A percentile compares a stretch with the other conserved stretches of the same genome.
phyloP scores from a whole-genome alignment of 352 stramenopile species.

The Pythium scleroteichum region DNA sequence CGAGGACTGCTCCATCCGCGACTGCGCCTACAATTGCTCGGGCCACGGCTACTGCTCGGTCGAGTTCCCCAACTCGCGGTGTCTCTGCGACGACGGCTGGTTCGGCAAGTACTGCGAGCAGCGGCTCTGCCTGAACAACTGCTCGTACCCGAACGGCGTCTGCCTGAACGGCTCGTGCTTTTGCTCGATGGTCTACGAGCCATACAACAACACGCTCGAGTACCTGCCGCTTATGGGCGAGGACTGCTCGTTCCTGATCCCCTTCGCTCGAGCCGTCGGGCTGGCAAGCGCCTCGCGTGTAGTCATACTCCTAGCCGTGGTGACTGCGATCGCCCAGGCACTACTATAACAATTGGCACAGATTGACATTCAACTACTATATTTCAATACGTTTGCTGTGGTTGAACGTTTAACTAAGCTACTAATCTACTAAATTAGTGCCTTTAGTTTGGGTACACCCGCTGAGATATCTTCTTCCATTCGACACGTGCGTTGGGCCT shows the following conservation, averaged over 20 bases:
- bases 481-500: too few species aligned
- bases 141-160: constrained; percentile 94
- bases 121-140: constrained; percentile 96
- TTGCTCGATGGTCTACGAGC: constrained; percentile 92
- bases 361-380: too few species aligned
- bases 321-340: background rate
- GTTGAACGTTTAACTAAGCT: too few species aligned
- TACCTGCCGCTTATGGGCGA: constrained; percentile 81
- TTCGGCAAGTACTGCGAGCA: constrained; percentile 92
- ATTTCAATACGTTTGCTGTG: too few species aligned
- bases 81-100: constrained; percentile 95
- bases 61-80: constrained; percentile 95
- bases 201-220: constrained; percentile 93
- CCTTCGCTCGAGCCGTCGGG: constrained; percentile 48
- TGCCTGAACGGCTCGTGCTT: constrained; percentile 92
- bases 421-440: too few species aligned
- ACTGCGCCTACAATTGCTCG: constrained; percentile 91
- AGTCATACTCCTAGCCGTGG: background rate
- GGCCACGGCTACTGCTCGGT: constrained; percentile 95
- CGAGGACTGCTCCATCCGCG: constrained; percentile 90
- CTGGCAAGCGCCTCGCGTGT: background rate
- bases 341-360: too few species aligned
- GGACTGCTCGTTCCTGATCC: constrained; percentile 82
- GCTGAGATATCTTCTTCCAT: too few species aligned
- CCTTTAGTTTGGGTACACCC: too few species aligned